Conservation (phyloP, 2,329 filamentous ascomycete genomes). For the Cercospora sesami region DNA sequence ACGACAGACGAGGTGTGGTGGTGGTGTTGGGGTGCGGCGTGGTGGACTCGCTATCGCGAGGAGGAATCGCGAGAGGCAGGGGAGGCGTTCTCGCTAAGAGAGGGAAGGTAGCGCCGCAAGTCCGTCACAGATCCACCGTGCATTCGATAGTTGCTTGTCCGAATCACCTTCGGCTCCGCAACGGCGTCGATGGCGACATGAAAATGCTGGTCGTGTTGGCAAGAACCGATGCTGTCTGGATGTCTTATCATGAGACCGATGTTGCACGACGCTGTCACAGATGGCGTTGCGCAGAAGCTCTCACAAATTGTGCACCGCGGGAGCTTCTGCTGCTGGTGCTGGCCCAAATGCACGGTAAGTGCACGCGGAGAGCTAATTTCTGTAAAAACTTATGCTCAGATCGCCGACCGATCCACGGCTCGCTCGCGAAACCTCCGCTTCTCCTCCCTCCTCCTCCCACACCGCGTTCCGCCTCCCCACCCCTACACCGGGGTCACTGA, state of each 20-base stretch:
- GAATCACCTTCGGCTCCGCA: not conserved
- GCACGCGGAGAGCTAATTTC: not conserved
- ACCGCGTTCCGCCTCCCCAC: not conserved
- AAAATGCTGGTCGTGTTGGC: not conserved
- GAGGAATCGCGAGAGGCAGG: constrained; percentile 8
- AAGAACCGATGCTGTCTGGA: not conserved
- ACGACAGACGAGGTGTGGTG: constrained; percentile 1
- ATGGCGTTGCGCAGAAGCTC: not conserved
- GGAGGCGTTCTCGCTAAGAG: constrained; percentile 1
- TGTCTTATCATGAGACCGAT: not conserved
- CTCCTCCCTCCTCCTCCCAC: not conserved
- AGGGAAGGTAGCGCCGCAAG: not conserved
- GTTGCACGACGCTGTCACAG: not conserved
- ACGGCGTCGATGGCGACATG: not conserved
- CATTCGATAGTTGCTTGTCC: not conserved
- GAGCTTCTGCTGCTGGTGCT: not conserved
- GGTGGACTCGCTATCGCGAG: not conserved
- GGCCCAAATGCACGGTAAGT: not conserved
- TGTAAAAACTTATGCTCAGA: not conserved
- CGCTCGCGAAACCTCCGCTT: not conserved
- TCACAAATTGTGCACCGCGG: not conserved
- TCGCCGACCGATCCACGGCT: not conserved
- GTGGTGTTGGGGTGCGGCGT: not conserved
- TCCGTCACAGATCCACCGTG: constrained; percentile 1
- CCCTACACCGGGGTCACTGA: not conserved